A percentile compares a stretch with the other conserved stretches of the same genome.
These are phyloP conservation scores for Pseudogymnoascus sp. DNA, from an alignment of 2,329 filamentous ascomycete species.

Conservation along the genomic window DNA sequence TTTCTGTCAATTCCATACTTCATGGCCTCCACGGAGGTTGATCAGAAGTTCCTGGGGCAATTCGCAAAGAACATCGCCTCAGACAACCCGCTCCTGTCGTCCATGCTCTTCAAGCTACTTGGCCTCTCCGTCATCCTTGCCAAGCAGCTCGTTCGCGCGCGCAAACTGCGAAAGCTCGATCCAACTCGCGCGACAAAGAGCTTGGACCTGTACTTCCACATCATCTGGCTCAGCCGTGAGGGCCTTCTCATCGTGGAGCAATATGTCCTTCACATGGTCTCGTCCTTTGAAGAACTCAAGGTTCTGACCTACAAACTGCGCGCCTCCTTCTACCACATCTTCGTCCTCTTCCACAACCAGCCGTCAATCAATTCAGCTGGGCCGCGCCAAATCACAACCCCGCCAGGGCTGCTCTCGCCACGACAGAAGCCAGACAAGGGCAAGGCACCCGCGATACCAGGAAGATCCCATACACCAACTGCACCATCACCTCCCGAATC, in stretches of 20 bases:
- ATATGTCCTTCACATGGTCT: constrained; percentile 80
- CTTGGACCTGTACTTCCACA: constrained; percentile 78
- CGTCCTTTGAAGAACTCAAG: constrained; percentile 71
- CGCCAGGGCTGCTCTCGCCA: constrained; percentile 27
- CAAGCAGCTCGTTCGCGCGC: constrained; percentile 71
- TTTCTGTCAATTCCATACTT: constrained; percentile 5
- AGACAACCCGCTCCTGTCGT: constrained; percentile 71
- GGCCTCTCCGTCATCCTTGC: constrained; percentile 85
- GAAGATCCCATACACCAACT: constrained; percentile 15
- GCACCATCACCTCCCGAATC: constrained; percentile 16
- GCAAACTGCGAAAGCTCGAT: constrained; percentile 77
- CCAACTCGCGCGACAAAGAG: constrained; percentile 70
- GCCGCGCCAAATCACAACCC: constrained; percentile 33
- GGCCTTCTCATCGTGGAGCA: constrained; percentile 80
- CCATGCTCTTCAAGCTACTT: constrained; percentile 82
- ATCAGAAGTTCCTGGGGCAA: constrained; percentile 91
- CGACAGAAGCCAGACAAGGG: constrained; percentile 25
- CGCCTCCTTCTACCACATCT: constrained; percentile 93
- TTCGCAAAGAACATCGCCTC: constrained; percentile 73
- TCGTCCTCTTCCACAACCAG: constrained; percentile 90
- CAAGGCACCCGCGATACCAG: constrained; percentile 17
- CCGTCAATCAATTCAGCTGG: constrained; percentile 50
- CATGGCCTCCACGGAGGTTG: constrained; percentile 95
- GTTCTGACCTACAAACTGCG: constrained; percentile 86
- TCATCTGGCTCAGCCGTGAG: constrained; percentile 91